These are phyloP conservation scores for Thermothielavioides terrestris DNA, from an alignment of 495 filamentous ascomycete genomes.

Conservation along the genomic window DNA sequence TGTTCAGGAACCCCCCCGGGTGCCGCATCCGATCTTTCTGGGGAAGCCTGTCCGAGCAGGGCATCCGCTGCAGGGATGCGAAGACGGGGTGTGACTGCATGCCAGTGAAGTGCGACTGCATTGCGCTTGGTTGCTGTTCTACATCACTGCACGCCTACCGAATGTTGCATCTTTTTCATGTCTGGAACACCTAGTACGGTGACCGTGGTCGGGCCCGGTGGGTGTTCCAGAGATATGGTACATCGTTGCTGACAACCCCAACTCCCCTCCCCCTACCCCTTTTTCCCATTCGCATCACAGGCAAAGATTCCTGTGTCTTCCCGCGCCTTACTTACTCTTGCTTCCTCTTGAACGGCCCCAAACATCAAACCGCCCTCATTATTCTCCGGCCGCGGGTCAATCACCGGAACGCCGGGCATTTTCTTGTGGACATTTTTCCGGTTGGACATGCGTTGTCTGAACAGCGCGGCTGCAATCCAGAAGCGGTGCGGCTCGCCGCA, in stretches of 20 bases:
- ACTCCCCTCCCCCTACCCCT: background rate
- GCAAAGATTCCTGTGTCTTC: conserved; percentile 7
- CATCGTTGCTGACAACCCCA: background rate
- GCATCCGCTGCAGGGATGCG: background rate
- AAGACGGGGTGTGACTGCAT: background rate
- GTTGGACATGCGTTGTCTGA: background rate
- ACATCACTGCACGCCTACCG: background rate
- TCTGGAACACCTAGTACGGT: background rate
- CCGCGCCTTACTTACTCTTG: background rate
- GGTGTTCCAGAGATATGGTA: background rate
- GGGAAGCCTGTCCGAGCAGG: conserved; percentile 7
- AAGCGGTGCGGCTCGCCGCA: conserved; percentile 3
- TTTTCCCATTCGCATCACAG: background rate
- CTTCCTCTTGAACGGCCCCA: conserved; percentile 4
- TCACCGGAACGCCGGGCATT: background rate
- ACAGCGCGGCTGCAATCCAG: background rate
- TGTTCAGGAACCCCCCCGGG: background rate
- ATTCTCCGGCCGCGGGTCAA: conserved; percentile 5
- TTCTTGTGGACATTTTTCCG: background rate
- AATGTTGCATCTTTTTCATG: background rate
- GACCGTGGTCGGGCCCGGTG: background rate
- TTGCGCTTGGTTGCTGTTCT: conserved; percentile 1
- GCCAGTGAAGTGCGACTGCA: conserved; percentile 6
- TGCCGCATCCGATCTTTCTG: conserved; percentile 2
- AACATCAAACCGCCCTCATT: conserved; percentile 10